Base-by-base conservation (phyloP, 345 rosid genomes). In the Camelina sativa region DNA sequence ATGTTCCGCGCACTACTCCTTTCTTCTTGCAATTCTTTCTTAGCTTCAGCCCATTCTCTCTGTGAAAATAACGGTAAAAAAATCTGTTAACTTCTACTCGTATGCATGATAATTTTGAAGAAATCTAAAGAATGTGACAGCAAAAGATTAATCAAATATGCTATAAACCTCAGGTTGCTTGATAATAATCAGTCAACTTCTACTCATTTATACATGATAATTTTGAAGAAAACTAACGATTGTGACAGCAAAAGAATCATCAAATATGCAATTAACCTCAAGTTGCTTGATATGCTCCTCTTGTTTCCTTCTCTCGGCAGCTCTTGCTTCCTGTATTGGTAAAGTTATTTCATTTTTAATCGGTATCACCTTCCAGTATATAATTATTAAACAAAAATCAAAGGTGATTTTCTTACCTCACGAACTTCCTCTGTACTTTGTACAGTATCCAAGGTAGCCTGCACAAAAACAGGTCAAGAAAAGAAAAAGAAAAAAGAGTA, bases 21-120 rank as follows among this genome's bases (percentile, higher is more conserved):
- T 83, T 86, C 97, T 80, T 85, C 93, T 83, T 90, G 96, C 75
- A 92, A 80, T 73, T 94, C 96, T 62, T 80, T 87, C 85, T 89
- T 94, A 35, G 94, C 97, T 78, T 90, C 92, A 66, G 92, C 96
- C 99, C 97, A 92, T 83, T 94, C 99, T 80, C 85, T 87, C 99
- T 94, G 77, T 57, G 56, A 67, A 61, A 80, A 70, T 48, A 44
- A n/a, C 72, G 15, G 63, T 51, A 55, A 38, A 37, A 69, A 61
- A 22, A 60, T 55, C 43, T 70, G 44, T 60, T 20, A 62, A 60
- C 28, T 6, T 61, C 74, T 23, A 66, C 60, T 34, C 23, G 25
- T 72, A 16, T 30, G 34, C 30, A 53, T n/a, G 16, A 35, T 34
- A 73, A 61, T 58, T 54, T 50, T 67, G 56, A 58, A 47, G 55